Evolutionary conservation across 257 asterid species (phyloP).

Genomic region (Capsicum rhomboideum): DNA sequence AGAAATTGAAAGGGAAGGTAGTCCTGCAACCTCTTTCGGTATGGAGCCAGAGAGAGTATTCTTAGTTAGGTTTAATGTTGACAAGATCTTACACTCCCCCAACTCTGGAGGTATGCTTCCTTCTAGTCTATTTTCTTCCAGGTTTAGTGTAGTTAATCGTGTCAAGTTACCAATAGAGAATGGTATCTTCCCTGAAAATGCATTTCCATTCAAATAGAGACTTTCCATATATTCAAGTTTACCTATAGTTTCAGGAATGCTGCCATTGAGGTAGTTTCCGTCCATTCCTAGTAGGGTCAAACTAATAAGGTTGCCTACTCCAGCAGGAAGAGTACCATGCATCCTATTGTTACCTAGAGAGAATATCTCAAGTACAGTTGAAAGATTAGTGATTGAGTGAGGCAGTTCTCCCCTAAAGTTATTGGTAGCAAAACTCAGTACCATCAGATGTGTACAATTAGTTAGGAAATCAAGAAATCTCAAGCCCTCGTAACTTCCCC

Average conservation of each 20-base stretch:
- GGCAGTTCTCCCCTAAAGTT: no score
- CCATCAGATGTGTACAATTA: no score
- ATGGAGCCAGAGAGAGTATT: constrained; percentile 16
- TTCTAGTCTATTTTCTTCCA: constrained; percentile 10
- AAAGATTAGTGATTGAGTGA: no score
- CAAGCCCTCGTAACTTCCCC: no score
- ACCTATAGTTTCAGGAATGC: constrained; percentile 12
- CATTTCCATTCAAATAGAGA: constrained; percentile 1
- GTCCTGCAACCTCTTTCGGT: not conserved
- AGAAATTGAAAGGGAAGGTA: constrained; percentile 8
- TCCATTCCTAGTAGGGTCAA: no score
- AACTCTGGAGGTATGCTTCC: constrained; percentile 15
- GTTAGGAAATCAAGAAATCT: no score
- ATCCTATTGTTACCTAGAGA: no score
- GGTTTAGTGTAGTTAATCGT: not conserved
- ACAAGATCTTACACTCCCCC: constrained; percentile 2
- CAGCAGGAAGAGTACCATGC: no score
- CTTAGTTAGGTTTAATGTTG: constrained; percentile 2
- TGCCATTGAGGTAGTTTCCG: constrained; percentile 1
- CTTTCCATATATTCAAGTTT: not conserved
- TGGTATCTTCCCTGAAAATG: constrained; percentile 10
- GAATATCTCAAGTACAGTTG: no score
- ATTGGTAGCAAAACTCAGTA: no score
- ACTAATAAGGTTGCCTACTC: no score
- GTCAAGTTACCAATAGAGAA: constrained; percentile 11